Base-by-base conservation (phyloP, 257 asterid species). In the Solanum clarkiae region DNA sequence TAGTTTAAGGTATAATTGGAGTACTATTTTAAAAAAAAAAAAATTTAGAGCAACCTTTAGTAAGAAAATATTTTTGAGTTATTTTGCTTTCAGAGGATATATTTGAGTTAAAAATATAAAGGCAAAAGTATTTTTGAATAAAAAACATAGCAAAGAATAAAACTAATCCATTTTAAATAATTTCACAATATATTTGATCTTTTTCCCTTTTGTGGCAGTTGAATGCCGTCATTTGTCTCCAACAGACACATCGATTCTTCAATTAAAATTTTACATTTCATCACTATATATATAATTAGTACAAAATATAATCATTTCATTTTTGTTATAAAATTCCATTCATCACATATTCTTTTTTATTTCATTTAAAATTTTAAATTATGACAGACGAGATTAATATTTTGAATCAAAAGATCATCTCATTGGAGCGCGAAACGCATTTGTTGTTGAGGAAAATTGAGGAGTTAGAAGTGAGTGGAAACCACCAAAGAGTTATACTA, bases 401-500 rank as follows among this genome's bases (percentile, higher is more conserved):
- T 13, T 65, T 7, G 6, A 65, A 65, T 10, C 20, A 14, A 5
- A 65, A 65, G 44, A 0, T 26, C 13, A 20, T 2, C 44, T 65
- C 72, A 26, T 65, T 26, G 72, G 72, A 65, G 44, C 11, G 44
- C 11, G 44, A 65, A 65, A 63, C 89, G 75, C 90, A 86, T 82
- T 68, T 89, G 84, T 53, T 93, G 85, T 22, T 91, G 54, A 85
- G 75, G 56, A 89, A 91, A 77, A 86, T 90, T 77, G 86, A 70
- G 36, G 54, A 86, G 68, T 56, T 91, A 85, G 91, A 77, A 86
- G 86, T 59, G 7, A 90, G 26, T 3, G 85, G 32, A 20, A 84
- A 71, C n/a, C 71, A 66, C 80, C 81, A 89, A 79, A 88, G 90
- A 86, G 86, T 7, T 80, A 72, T 56, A 55, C 68, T 71, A 84